phyloP scores from a whole-genome alignment of 345 rosid genomes.

The Eucalyptus virginea region DNA sequence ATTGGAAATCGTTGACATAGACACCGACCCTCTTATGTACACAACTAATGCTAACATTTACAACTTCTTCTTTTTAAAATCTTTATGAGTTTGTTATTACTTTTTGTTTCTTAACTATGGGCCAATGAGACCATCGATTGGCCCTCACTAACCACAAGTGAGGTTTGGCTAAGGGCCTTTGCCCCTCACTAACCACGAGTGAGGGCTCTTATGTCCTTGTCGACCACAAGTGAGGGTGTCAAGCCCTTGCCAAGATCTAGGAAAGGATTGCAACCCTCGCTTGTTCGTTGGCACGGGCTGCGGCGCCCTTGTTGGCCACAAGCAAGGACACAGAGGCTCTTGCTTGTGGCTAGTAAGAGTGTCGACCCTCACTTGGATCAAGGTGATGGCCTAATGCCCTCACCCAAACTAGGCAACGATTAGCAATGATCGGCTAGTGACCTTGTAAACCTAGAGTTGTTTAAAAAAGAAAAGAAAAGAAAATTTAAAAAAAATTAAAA shows the following conservation, averaged over 20 bases:
- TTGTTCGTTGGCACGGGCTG: fast-evolving
- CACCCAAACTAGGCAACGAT: not conserved
- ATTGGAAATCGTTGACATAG: fast-evolving
- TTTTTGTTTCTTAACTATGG: not conserved
- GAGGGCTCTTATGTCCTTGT: no score
- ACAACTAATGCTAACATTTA: no score
- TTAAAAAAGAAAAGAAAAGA: fast-evolving
- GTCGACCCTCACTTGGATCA: not conserved
- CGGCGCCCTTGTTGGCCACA: no score
- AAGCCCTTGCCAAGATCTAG: not conserved
- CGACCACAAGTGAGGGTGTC: not conserved
- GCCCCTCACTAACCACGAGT: not conserved
- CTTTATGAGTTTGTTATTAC: not conserved
- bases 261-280: not conserved
- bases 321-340: not conserved
- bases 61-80: no score
- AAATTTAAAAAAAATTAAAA: no score
- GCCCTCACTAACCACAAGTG: not conserved
- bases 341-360: not conserved
- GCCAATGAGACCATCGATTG: not conserved
- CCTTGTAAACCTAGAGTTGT: no score
- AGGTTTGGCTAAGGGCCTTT: not conserved
- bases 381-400: not conserved
- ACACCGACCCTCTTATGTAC: no score
- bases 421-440: no score